A percentile compares a stretch with the other conserved stretches of the same genome.
Conservation (phyloP, 148 eudicot genomes). For the Heliosperma pusillum region DNA sequence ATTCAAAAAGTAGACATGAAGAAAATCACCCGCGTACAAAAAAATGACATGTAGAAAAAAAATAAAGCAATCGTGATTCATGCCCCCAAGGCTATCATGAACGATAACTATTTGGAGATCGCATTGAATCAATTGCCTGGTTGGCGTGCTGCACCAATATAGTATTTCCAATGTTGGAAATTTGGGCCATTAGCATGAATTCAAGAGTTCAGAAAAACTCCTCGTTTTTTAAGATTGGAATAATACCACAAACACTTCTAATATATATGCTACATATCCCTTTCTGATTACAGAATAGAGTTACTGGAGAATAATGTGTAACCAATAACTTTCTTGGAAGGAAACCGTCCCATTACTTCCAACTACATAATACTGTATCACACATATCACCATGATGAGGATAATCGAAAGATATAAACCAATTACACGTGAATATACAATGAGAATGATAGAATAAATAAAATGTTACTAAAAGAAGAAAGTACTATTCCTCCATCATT, state of each 20-base stretch:
- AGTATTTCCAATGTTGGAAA: not conserved
- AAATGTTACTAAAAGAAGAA: not conserved
- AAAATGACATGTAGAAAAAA: not conserved
- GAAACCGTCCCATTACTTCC: not conserved
- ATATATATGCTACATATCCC: too few relatives aligned
- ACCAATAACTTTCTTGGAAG: not conserved
- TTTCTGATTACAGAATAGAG: too few relatives aligned
- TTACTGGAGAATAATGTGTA: too few relatives aligned
- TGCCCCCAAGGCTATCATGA: not conserved
- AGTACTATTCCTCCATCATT: not conserved
- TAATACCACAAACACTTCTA: too few relatives aligned
- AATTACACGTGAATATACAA: not conserved
- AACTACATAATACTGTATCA: not conserved
- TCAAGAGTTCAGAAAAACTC: too few relatives aligned
- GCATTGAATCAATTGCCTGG: not conserved
- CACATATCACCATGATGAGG: not conserved
- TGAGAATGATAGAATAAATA: not conserved
- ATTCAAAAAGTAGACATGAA: not conserved
- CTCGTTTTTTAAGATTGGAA: too few relatives aligned
- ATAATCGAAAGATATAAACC: not conserved
- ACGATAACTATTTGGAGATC: not conserved
- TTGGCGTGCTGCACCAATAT: not conserved
- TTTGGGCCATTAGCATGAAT: too few relatives aligned
- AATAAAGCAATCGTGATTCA: not conserved
- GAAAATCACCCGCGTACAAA: not conserved